Evolutionary conservation across 306 rosid species (phyloP).

Genomic region (Quillaja saponaria): DNA sequence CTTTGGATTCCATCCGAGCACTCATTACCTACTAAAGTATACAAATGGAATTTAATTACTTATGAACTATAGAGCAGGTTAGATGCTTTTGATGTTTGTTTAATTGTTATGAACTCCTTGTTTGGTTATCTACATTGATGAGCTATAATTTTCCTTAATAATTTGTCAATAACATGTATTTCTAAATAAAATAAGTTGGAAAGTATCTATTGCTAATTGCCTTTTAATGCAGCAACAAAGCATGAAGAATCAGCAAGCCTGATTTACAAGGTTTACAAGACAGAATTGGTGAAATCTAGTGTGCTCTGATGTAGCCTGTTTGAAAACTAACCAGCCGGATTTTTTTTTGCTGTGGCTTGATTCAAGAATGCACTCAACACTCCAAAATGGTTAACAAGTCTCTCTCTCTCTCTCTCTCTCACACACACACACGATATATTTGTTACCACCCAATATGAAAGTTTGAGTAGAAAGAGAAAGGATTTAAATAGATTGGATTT

Average conservation of each 20-base stretch:
- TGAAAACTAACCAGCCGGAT: neutral
- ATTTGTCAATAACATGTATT: neutral
- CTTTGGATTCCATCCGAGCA: too few relatives aligned
- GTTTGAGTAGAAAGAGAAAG: conserved; percentile 21
- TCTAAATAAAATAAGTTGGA: neutral
- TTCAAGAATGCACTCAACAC: conserved; percentile 8
- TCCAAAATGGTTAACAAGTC: conserved; percentile 36
- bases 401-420: neutral
- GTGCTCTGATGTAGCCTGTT: conserved; percentile 17
- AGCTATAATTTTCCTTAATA: neutral
- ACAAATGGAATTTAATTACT: too few relatives aligned
- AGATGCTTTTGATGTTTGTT: too few relatives aligned
- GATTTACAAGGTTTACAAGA: too few relatives aligned
- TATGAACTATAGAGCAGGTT: neutral
- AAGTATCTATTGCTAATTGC: conserved; percentile 21
- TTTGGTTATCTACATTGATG: neutral
- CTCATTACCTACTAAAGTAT: conserved; percentile 5
- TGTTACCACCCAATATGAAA: neutral
- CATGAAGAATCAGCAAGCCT: neutral
- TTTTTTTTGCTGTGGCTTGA: conserved; percentile 17
- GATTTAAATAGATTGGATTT: conserved; percentile 28
- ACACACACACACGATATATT: conserved; percentile 11
- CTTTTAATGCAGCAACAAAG: conserved; percentile 14
- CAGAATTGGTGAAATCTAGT: too few relatives aligned
- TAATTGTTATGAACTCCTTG: neutral